phyloP scores from a whole-genome alignment of 1,139 yeast genomes.

The Lodderomyces pseudojiufengensis region DNA sequence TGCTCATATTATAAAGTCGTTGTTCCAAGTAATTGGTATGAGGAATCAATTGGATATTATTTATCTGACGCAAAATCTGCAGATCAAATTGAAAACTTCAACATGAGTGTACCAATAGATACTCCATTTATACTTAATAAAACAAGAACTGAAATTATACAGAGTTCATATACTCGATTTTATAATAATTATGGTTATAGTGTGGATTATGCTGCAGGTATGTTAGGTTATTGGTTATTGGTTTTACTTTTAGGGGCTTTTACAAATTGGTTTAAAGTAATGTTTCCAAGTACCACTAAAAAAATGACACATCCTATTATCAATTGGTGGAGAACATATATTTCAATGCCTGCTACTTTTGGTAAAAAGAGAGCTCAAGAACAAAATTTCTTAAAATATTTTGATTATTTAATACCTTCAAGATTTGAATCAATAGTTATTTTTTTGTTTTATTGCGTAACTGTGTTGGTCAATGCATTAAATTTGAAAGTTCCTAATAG shows the following conservation, averaged over 20 bases:
- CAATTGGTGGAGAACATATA: conserved; percentile 25
- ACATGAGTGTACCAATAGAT: conserved; percentile 15
- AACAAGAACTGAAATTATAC: conserved; percentile 13
- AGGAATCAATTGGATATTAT: conserved; percentile 3
- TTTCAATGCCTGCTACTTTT: conserved; percentile 30
- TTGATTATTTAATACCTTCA: conserved; percentile 27
- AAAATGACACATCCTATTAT: conserved; percentile 21
- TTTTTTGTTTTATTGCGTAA: conserved; percentile 41
- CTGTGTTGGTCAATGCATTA: conserved; percentile 33
- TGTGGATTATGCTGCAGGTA: conserved; percentile 45
- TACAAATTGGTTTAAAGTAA: conserved; percentile 36
- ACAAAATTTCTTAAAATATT: conserved; percentile 16
- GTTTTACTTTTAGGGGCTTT: conserved; percentile 39
- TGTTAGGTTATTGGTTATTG: conserved; percentile 48
- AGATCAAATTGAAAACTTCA: conserved; percentile 22
- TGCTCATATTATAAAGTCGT: conserved; percentile 9
- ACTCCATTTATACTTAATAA: conserved; percentile 22
- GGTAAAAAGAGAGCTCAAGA: conserved; percentile 24
- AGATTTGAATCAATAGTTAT: conserved; percentile 22
- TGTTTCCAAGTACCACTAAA: conserved; percentile 25
- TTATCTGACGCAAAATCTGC: conserved; percentile 10
- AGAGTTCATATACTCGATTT: conserved; percentile 23
- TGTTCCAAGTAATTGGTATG: conserved; percentile 13
- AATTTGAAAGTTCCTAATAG: conserved; percentile 17
- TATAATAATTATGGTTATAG: conserved; percentile 37